Base-by-base conservation (phyloP, 352 stramenopile species). In the Globisporangium middletonii region DNA sequence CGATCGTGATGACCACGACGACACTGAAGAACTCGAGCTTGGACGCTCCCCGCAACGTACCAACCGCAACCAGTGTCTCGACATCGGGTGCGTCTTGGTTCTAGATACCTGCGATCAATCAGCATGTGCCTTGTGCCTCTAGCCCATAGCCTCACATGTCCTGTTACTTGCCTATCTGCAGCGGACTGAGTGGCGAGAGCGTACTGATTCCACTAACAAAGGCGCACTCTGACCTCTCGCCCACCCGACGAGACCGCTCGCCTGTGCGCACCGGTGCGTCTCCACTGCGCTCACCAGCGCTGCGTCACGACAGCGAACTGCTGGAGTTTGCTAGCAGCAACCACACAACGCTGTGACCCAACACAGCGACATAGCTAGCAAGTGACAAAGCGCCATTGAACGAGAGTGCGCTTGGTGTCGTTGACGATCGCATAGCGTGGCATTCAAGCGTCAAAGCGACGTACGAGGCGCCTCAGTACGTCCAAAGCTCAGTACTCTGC, bases 261-360 rank as follows among this genome's bases (percentile, higher is more conserved):
- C 45, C 49, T 47, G 46, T 41, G 18, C 2, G 12, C 41, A 44
- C 1, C 12, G n/a, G 13, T 46, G 15, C 28, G 23, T 27, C 48
- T 19, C 42, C 45, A 18, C 23, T 46, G 38, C 53, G 35, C 4
- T 46, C 53, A 13, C 46, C 57, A n/a, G 35, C 30, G 7, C 42
- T 60, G 38, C 57, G 43, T 19, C 71, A 61, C 42, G 27, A 73
- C 30, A 85, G 74, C 38, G 72, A 87, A 49, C 69, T 84, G 52
- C 18, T 82, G 35, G 57, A 62, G 18, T 76, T 82, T 48, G 45
- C 57, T 11, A 28, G 48, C 15, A 43, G 26, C 2, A 42, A 62
- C 23, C 23, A 23, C 41, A 18, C 41, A 3, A 38, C 33, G 33
- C 33, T 13, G 33, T 38, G 33, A 38, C 12, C 23, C 23, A 23